Conservation (phyloP, 78 protist species). For the Creolimax fragrantissima region DNA sequence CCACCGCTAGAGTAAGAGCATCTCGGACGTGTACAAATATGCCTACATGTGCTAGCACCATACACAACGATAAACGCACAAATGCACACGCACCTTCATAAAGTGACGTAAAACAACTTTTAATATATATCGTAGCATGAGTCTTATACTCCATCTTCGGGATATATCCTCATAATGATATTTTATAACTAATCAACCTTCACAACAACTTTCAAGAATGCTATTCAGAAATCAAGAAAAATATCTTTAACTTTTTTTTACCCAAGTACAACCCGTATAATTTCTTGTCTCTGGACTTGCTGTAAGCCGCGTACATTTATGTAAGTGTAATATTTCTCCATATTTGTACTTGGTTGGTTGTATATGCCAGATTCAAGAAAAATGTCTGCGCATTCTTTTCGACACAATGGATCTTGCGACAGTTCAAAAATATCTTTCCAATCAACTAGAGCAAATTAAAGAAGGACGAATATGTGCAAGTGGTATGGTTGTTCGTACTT, state of each 20-base stretch:
- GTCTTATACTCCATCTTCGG: not conserved
- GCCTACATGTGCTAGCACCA: not conserved
- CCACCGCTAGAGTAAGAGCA: slow-evolving; percentile 56
- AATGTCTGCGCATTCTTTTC: slow-evolving; percentile 52
- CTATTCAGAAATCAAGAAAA: not conserved
- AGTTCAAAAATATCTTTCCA: slow-evolving; percentile 48
- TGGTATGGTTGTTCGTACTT: too few species aligned
- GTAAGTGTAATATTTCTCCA: not conserved
- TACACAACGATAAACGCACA: not conserved
- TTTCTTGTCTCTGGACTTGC: too few species aligned
- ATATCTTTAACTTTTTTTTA: not conserved
- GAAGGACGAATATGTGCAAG: slow-evolving; percentile 42
- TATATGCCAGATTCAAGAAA: not conserved
- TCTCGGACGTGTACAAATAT: not conserved
- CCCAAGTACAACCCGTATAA: too few species aligned
- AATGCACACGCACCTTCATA: not conserved
- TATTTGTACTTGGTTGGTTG: not conserved
- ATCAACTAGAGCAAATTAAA: slow-evolving; percentile 47
- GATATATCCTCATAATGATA: not conserved
- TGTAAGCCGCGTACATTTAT: too few species aligned
- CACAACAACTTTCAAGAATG: not conserved
- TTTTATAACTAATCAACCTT: not conserved
- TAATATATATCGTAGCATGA: not conserved
- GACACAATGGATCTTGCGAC: slow-evolving; percentile 51
- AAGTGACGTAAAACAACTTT: not conserved